phyloP scores from a whole-genome alignment of 805 yeast species.

The Sugiyamaella boreocaroliniensis region DNA sequence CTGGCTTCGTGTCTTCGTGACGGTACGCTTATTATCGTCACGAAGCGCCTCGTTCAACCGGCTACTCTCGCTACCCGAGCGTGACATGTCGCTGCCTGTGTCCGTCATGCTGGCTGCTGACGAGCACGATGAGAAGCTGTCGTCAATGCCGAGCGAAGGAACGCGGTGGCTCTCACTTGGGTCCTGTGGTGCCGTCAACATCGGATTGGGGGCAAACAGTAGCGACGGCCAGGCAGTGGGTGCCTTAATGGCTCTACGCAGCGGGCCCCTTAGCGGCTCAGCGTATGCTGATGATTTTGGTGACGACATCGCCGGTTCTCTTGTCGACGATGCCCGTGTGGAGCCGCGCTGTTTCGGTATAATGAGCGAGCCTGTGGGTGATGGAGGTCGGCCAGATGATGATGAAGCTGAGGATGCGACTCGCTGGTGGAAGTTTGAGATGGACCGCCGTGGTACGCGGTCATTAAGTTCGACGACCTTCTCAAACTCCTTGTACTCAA shows the following conservation, averaged over 20 bases:
- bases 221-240: conserved; percentile 13
- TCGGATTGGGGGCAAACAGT: conserved; percentile 3
- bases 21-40: background rate
- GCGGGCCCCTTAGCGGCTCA: background rate
- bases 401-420: conserved; percentile 4
- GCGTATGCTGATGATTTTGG: background rate
- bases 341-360: conserved; percentile 7
- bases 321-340: background rate
- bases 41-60: background rate
- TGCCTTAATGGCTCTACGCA: background rate
- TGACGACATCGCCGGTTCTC: background rate
- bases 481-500: conserved; percentile 28
- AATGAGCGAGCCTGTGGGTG: conserved; percentile 1
- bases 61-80: background rate
- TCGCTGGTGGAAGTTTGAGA: conserved; percentile 17
- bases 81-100: background rate
- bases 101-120: background rate
- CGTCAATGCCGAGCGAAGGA: conserved; percentile 1
- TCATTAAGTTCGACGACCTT: conserved; percentile 19
- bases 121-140: background rate
- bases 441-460: conserved; percentile 12
- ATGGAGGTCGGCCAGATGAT: background rate
- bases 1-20: background rate
- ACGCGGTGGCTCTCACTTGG: background rate
- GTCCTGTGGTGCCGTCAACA: background rate